phyloP scores from a whole-genome alignment of 495 filamentous ascomycete species.

The Penicillium bovifimosum region DNA sequence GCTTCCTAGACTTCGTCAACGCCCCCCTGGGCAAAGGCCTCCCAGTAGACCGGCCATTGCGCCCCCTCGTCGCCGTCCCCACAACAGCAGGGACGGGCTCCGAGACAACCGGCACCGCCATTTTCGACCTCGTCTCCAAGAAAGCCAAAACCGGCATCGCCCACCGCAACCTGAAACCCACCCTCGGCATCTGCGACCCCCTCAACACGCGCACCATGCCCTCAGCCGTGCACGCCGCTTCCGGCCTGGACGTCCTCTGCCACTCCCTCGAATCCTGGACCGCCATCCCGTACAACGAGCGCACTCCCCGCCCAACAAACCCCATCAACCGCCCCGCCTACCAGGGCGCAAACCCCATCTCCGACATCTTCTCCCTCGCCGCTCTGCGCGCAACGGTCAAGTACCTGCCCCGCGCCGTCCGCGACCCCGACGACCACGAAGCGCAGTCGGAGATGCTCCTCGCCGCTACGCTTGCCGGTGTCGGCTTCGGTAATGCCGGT shows the following conservation, averaged over 20 bases:
- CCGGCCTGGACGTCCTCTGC: slow-evolving; percentile 90
- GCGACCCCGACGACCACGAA: slow-evolving; percentile 83
- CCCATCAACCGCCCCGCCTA: slow-evolving; percentile 90
- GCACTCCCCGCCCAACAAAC: slow-evolving; percentile 77
- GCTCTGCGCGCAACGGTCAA: slow-evolving; percentile 76
- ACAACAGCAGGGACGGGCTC: slow-evolving; percentile 94
- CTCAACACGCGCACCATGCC: slow-evolving; percentile 95
- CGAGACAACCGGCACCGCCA: slow-evolving; percentile 95
- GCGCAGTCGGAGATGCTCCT: slow-evolving; percentile 93
- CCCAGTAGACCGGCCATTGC: slow-evolving; percentile 73
- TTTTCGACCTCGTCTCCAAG: slow-evolving; percentile 87
- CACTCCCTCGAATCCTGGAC: slow-evolving; percentile 94
- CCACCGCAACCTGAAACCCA: slow-evolving; percentile 91
- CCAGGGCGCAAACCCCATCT: slow-evolving; percentile 95
- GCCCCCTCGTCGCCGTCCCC: slow-evolving; percentile 84
- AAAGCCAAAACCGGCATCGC: slow-evolving; percentile 93
- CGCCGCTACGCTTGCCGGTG: slow-evolving; percentile 86
- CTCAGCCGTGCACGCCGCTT: slow-evolving; percentile 77
- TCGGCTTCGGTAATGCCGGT: slow-evolving; percentile 95
- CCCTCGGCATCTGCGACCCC: slow-evolving; percentile 92
- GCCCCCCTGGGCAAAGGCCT: slow-evolving; percentile 84
- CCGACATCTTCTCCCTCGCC: slow-evolving; percentile 86
- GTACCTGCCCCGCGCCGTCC: slow-evolving; percentile 81
- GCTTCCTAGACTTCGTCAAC: slow-evolving; percentile 96
- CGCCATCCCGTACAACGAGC: slow-evolving; percentile 86